These are phyloP conservation scores for Thalassiosira pacifica DNA, from an alignment of 352 stramenopile species.

Conservation along the genomic window DNA sequence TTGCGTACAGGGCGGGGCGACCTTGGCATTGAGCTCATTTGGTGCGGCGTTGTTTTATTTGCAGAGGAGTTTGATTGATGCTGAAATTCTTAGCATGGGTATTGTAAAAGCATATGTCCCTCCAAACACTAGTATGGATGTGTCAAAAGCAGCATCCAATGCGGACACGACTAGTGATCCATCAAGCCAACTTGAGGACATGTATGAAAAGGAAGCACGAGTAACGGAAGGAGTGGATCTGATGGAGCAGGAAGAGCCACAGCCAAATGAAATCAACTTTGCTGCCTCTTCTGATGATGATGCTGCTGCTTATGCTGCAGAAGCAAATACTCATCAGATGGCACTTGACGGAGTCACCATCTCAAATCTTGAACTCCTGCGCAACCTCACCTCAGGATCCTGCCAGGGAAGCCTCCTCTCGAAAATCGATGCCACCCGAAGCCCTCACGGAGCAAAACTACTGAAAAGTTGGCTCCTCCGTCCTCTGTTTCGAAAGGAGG, in stretches of 20 bases:
- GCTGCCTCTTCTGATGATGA: conserved; percentile 24
- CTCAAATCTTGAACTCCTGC: conserved; percentile 94
- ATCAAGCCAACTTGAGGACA: conserved; percentile 36
- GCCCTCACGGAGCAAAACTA: conserved; percentile 94
- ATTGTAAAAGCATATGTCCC: conserved; percentile 89
- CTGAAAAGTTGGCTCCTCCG: conserved; percentile 97
- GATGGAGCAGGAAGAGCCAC: conserved; percentile 25
- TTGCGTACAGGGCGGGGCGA: conserved; percentile 83
- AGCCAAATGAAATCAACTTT: conserved; percentile 18
- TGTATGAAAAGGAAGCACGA: conserved; percentile 50
- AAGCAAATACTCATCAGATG: conserved; percentile 87
- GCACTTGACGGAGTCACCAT: conserved; percentile 97
- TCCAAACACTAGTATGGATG: conserved; percentile 60
- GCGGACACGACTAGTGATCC: conserved; percentile 13
- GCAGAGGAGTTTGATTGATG: conserved; percentile 85
- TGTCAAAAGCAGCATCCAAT: neutral
- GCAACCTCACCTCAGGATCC: conserved; percentile 85
- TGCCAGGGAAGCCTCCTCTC: conserved; percentile 92
- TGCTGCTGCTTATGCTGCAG: conserved; percentile 30
- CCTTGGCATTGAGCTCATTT: conserved; percentile 85
- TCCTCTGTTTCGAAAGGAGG: conserved; percentile 92
- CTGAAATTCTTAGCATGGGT: conserved; percentile 89
- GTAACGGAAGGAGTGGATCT: conserved; percentile 42
- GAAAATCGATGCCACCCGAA: conserved; percentile 90
- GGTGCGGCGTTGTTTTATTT: conserved; percentile 88